Evolutionary conservation across 352 stramenopile genomes (phyloP).

Genomic region (Plasmopara viticola): DNA sequence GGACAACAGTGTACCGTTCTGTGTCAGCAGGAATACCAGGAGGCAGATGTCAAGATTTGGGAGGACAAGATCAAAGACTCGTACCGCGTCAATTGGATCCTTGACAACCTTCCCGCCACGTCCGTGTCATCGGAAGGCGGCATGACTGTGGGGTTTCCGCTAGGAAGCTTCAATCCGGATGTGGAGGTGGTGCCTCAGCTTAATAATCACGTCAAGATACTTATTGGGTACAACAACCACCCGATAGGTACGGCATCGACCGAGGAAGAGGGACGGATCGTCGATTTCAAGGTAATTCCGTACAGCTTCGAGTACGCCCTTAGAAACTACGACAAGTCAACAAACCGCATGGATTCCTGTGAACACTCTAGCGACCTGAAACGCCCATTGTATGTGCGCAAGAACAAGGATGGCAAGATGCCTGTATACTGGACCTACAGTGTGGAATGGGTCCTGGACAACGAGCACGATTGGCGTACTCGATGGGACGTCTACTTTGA

Average conservation of each 20-base stretch:
- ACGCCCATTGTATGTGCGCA: conserved; percentile 71
- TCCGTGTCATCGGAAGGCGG: conserved; percentile 58
- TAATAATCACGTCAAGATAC: conserved; percentile 99
- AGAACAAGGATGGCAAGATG: conserved; percentile 78
- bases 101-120: conserved; percentile 96
- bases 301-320: conserved; percentile 94
- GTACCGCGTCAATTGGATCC: conserved; percentile 98
- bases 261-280: conserved; percentile 91
- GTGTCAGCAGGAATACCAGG: conserved; percentile 86
- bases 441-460: conserved; percentile 94
- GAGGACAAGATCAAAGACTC: conserved; percentile 93
- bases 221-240: conserved; percentile 96
- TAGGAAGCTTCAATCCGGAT: conserved; percentile 88
- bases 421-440: conserved; percentile 96
- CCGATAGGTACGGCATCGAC: conserved; percentile 35
- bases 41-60: conserved; percentile 88
- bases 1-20: conserved; percentile 62
- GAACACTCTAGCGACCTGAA: conserved; percentile 63
- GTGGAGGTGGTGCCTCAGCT: conserved; percentile 88
- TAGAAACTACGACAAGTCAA: conserved; percentile 50
- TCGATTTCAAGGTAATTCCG: conserved; percentile 97
- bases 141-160: conserved; percentile 77
- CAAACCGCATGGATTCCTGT: conserved; percentile 71
- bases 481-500: conserved; percentile 99
- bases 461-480: conserved; percentile 94